A percentile compares a stretch with the other conserved stretches of the same genome.
phyloP scores from a whole-genome alignment of 2,329 filamentous ascomycete genomes.

The Neofusicoccum ribis region DNA sequence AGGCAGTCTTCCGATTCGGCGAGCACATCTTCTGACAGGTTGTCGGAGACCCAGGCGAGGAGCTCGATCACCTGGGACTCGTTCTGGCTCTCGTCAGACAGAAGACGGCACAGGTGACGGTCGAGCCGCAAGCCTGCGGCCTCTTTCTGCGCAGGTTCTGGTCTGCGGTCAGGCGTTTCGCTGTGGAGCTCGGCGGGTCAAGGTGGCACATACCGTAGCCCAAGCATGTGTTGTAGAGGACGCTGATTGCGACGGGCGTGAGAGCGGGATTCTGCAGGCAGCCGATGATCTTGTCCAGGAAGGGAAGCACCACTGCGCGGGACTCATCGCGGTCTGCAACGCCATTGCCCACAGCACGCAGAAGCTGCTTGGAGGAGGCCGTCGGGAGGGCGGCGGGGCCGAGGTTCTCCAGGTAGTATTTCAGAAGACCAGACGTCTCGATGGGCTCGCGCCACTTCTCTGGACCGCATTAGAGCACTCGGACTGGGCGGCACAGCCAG shows the following conservation, averaged over 20 bases:
- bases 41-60: slow-evolving; percentile 36
- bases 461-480: slow-evolving; percentile 29
- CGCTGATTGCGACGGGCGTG: slow-evolving; percentile 36
- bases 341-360: slow-evolving; percentile 40
- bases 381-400: slow-evolving; percentile 25
- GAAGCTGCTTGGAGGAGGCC: slow-evolving; percentile 33
- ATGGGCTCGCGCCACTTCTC: slow-evolving; percentile 34
- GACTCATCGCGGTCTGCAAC: slow-evolving; percentile 40
- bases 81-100: slow-evolving; percentile 30
- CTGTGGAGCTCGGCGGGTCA: not conserved
- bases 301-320: slow-evolving; percentile 29
- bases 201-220: slow-evolving; percentile 35
- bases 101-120: slow-evolving; percentile 24
- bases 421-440: slow-evolving; percentile 31
- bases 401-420: slow-evolving; percentile 29
- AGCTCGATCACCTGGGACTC: slow-evolving; percentile 37
- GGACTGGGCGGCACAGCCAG: not conserved
- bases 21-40: slow-evolving; percentile 27
- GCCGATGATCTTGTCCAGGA: slow-evolving; percentile 30
- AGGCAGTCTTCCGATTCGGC: slow-evolving; percentile 16
- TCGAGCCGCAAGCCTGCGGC: slow-evolving; percentile 38
- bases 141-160: slow-evolving; percentile 37
- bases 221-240: slow-evolving; percentile 47
- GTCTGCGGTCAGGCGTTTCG: not conserved
- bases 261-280: slow-evolving; percentile 31